Conservation (phyloP, 2,329 filamentous ascomycete genomes). For the Lachnellula occidentalis region DNA sequence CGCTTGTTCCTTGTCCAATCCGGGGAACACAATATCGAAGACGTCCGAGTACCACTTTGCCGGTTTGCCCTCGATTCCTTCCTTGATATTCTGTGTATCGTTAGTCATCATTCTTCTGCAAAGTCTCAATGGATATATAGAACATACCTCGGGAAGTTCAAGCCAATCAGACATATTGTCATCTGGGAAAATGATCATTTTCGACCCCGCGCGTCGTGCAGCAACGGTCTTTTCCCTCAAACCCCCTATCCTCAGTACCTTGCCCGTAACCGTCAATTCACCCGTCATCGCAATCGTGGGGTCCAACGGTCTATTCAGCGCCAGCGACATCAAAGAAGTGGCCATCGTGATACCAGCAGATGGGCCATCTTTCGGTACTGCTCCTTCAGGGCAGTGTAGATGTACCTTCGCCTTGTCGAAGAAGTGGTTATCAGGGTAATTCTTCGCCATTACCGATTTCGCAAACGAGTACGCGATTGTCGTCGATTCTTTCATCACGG, state of each 20-base stretch:
- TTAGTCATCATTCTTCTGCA: conserved; percentile 15
- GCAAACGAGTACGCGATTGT: conserved; percentile 93
- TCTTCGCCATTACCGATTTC: conserved; percentile 78
- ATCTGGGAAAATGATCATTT: conserved; percentile 87
- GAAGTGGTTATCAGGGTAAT: conserved; percentile 88
- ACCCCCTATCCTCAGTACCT: conserved; percentile 91
- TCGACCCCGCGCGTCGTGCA: conserved; percentile 84
- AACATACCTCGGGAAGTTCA: conserved; percentile 86
- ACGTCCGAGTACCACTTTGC: conserved; percentile 93
- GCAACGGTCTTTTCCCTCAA: conserved; percentile 96
- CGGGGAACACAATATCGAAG: conserved; percentile 83
- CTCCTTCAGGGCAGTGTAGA: conserved; percentile 92
- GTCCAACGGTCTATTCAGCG: conserved; percentile 70
- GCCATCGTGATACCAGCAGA: conserved; percentile 98
- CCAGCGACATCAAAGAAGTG: conserved; percentile 82
- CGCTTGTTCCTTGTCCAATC: conserved; percentile 66
- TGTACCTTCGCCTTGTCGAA: conserved; percentile 95
- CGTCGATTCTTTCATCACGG: conserved; percentile 97
- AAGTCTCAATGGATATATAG: conserved; percentile 2
- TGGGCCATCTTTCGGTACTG: conserved; percentile 89
- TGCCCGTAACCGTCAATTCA: conserved; percentile 92
- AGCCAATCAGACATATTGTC: conserved; percentile 98
- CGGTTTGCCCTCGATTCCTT: conserved; percentile 85
- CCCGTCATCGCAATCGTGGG: conserved; percentile 96
- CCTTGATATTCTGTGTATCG: conserved; percentile 80